Conservation (phyloP, 1,284 basidiomycete species). For the Moniliophthora roreri region DNA sequence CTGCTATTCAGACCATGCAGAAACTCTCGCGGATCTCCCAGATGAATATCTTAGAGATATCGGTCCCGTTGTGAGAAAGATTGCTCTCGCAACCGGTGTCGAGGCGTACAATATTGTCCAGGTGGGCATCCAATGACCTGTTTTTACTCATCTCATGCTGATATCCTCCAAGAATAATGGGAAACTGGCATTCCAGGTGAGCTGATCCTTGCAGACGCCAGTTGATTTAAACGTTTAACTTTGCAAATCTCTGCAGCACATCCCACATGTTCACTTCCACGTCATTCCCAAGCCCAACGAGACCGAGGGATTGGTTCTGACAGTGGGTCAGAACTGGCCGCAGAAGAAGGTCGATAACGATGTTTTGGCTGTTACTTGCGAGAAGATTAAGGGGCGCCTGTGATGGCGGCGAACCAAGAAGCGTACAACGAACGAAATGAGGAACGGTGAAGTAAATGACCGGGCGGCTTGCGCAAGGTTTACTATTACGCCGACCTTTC, state of each 20-base stretch:
- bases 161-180: conserved; percentile 36
- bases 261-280: conserved; percentile 43
- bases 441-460: too few relatives aligned
- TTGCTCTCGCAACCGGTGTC: conserved; percentile 54
- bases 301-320: conserved; percentile 33
- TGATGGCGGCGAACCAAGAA: too few relatives aligned
- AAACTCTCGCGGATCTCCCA: conserved; percentile 51
- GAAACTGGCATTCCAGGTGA: conserved; percentile 38
- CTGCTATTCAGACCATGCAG: conserved; percentile 46
- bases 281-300: conserved; percentile 38
- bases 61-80: conserved; percentile 58
- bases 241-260: conserved; percentile 28
- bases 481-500: too few relatives aligned
- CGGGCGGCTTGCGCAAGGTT: too few relatives aligned
- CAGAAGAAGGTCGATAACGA: conserved; percentile 30
- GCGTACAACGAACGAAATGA: too few relatives aligned
- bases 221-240: neutral
- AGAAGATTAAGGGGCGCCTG: conserved; percentile 13
- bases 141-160: neutral
- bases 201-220: neutral
- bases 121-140: conserved; percentile 21
- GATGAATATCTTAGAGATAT: conserved; percentile 54
- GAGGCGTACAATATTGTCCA: conserved; percentile 65
- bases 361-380: conserved; percentile 21
- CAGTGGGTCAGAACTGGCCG: conserved; percentile 31